phyloP scores from a whole-genome alignment of 2,329 filamentous ascomycete genomes.

The Trichoderma brevicompactum region DNA sequence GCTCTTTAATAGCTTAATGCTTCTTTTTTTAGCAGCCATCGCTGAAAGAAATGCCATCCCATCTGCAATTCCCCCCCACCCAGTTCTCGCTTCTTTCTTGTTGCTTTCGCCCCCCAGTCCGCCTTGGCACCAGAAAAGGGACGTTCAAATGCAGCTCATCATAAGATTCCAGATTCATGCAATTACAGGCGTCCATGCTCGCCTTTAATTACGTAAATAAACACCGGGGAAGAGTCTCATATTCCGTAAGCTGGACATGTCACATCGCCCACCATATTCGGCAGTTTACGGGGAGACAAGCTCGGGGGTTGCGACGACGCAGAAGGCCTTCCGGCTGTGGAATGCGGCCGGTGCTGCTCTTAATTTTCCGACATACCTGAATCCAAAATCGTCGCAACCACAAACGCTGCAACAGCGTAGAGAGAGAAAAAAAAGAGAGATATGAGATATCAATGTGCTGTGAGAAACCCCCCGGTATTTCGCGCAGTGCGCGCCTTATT shows the following conservation, averaged over 20 bases:
- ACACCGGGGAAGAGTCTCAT: not conserved
- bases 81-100: slow-evolving; percentile 1
- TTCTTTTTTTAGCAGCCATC: not conserved
- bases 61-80: not conserved
- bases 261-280: not conserved
- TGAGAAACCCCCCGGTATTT: not conserved
- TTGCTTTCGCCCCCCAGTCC: not conserved
- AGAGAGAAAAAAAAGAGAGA: not conserved
- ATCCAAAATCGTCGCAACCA: not conserved
- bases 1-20: slow-evolving; percentile 9
- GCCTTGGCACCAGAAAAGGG: not conserved
- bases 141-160: not conserved
- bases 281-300: not conserved
- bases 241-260: not conserved
- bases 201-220: slow-evolving; percentile 4
- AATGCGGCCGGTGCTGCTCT: slow-evolving; percentile 13
- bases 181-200: not conserved
- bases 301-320: not conserved
- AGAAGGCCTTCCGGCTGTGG: not conserved
- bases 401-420: not conserved
- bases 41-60: not conserved
- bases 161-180: not conserved
- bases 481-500: not conserved
- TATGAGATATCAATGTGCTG: not conserved
- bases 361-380: slow-evolving; percentile 24